phyloP scores from a whole-genome alignment of 129 eudicot species.

The Lonicera japonica region DNA sequence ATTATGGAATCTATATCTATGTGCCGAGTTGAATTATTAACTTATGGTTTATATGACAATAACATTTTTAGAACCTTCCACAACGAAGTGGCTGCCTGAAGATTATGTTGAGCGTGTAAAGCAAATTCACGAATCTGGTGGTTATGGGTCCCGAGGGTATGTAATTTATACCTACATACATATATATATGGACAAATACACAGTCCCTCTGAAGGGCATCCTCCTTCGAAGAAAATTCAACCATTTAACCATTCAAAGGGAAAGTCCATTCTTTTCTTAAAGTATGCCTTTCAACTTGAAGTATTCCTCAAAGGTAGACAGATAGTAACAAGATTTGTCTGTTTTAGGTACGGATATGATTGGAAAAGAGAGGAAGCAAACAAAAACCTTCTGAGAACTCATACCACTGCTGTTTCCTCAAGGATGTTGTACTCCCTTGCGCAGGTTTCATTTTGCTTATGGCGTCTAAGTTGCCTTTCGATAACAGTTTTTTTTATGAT shows the following conservation, averaged over 20 bases:
- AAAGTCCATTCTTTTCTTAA: no score
- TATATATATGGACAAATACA: background rate
- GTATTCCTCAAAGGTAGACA: background rate
- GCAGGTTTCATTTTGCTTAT: conserved; percentile 43
- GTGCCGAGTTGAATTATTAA: background rate
- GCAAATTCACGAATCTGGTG: conserved; percentile 88
- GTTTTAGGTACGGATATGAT: conserved; percentile 70
- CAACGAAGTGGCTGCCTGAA: conserved; percentile 81
- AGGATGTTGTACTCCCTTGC: conserved; percentile 89
- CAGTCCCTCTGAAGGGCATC: no score
- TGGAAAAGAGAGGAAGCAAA: conserved; percentile 94
- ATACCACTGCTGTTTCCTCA: conserved; percentile 93
- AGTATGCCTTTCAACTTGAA: background rate
- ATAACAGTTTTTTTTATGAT: background rate
- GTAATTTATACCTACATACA: conserved; percentile 3
- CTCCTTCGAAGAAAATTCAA: no score
- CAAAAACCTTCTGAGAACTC: conserved; percentile 83
- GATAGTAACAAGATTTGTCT: background rate
- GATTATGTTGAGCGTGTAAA: conserved; percentile 92
- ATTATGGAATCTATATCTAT: conserved; percentile 3
- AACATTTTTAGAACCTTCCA: conserved; percentile 63
- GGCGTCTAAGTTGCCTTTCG: background rate
- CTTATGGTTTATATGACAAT: conserved; percentile 18
- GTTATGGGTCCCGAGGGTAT: conserved; percentile 95
- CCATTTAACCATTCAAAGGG: no score